phyloP scores from a whole-genome alignment of 148 eudicot species.

The Dianthus caryophyllus region DNA sequence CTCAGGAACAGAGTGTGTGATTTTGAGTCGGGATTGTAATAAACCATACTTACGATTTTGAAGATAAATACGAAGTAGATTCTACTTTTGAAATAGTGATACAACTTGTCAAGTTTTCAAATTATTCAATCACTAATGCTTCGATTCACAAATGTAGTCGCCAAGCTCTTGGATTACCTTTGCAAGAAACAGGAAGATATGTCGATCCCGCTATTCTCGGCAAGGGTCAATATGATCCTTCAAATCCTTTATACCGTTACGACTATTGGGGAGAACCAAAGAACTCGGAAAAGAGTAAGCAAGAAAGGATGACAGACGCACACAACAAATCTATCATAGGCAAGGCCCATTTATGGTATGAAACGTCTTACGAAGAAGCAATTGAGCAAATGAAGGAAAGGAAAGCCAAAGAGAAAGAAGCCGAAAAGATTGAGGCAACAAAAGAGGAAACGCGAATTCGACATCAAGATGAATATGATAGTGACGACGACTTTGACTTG shows the following conservation, averaged over 20 bases:
- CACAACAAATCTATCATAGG: constrained; percentile 88
- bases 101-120: too few relatives aligned
- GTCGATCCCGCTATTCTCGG: constrained; percentile 65
- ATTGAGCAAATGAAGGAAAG: constrained; percentile 49
- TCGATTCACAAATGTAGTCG: constrained; percentile 48
- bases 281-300: constrained; percentile 86
- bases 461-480: constrained; percentile 43
- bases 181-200: constrained; percentile 88
- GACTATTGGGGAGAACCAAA: constrained; percentile 99
- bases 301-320: constrained; percentile 60
- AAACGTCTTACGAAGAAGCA: constrained; percentile 82
- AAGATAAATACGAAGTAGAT: too few relatives aligned
- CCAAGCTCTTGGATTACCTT: constrained; percentile 76
- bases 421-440: constrained; percentile 22
- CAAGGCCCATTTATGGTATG: constrained; percentile 72
- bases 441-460: constrained; percentile 13
- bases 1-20: too few relatives aligned
- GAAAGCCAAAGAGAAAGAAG: constrained; percentile 39
- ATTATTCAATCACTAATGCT: background rate
- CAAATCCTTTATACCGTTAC: constrained; percentile 65
- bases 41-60: too few relatives aligned
- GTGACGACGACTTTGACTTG: constrained; percentile 58
- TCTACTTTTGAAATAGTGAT: too few relatives aligned
- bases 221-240: constrained; percentile 75
- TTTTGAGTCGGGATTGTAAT: too few relatives aligned